Base-by-base conservation (phyloP, 129 eudicot species). In the Ambrosia artemisiifolia region DNA sequence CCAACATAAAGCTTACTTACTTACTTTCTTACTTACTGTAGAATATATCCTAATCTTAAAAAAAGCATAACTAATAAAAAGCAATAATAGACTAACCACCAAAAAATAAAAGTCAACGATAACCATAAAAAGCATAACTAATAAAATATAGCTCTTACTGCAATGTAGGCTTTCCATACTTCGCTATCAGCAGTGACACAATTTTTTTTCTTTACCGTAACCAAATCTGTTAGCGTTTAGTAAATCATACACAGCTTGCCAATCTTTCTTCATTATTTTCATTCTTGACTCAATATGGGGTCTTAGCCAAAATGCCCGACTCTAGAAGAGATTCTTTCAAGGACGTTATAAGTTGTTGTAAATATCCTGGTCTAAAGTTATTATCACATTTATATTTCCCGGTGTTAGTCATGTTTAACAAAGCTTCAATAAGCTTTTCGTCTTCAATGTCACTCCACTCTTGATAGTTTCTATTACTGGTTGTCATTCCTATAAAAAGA, bases 191-290 rank as follows among this genome's bases (percentile, higher is more conserved):
- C 19, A 32, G 7, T 68, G 14, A 69, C 6, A n/a, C 47, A 14
- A n/a, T n/a, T 19, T 48, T 5, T n/a, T 32, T 33, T 12, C 30
- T 6, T 6, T 43, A 24, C 43, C 56, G 13, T 19, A 53, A 53
- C 38, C 13, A 42, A 70, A 70, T 7, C 30, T 47, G 5, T 19
- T 44, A 72, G 34, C n/a, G 30, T 59, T 42, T 3, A 43, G 12
- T 43, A 43, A 42, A 30, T 72, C 76, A 44, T 42, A 28, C 0
- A 43, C 67, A n/a, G 17, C 43, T 57, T 56, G 67, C n/a, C n/a
- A n/a, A n/a, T n/a, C n/a, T n/a, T n/a, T n/a, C n/a, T n/a, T n/a
- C n/a, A n/a, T n/a, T n/a, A n/a, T n/a, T n/a, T n/a, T n/a, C 3
- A 24, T 38, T 19, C n/a, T 55, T 56, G 76, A 72, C 5, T 59